Base-by-base conservation (phyloP, 441 rosid genomes). In the Eruca vesicaria region DNA sequence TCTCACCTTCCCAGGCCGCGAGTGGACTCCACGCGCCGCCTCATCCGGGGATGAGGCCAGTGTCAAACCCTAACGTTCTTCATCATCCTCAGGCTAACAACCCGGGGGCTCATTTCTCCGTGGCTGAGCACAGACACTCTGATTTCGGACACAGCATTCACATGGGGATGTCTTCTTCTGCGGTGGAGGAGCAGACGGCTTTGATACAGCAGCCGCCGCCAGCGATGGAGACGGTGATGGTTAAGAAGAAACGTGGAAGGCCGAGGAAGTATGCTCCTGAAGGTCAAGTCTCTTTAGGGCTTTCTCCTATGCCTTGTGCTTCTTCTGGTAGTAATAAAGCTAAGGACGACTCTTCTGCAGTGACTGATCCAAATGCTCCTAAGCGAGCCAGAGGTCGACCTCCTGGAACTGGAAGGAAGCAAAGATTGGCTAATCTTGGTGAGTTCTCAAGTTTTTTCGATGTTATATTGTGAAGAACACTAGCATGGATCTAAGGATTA, bases 381-480 rank as follows among this genome's bases (percentile, higher is more conserved):
- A 94, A 84, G 80, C 76, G 88, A 74, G 78, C 78, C 21, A 82
- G 94, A 84, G 99, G 99, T 35, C 87, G 98, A 68, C 98, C 99
- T 20, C 99, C 94, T 75, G 99, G 99, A 9, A 84, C 83, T 68
- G 98, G 99, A 75, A 87, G 99, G 87, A 96, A 96, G 87, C 99
- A 96, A 73, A 93, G 90, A 9, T 69, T 96, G 72, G 97, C 99
- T 56, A 76, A 83, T 78, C 86, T 92, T 63, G 99, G 99, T 92
- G 72, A 84, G 92, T 69, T 43, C 69, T 82, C 43, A 35, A 19
- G 33, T 82, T 70, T 61, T 66, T 45, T 23, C n/a, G 45, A 18
- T 72, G 15, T 31, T 69, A 15, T 23, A 20, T n/a, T 68, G 55
- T 23, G 26, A 23, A 23, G 1, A 23, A 23, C n/a, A n/a, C n/a